These are phyloP conservation scores for Hyaloscypha hepaticicola DNA, from an alignment of 495 filamentous ascomycete species.

Conservation along the genomic window DNA sequence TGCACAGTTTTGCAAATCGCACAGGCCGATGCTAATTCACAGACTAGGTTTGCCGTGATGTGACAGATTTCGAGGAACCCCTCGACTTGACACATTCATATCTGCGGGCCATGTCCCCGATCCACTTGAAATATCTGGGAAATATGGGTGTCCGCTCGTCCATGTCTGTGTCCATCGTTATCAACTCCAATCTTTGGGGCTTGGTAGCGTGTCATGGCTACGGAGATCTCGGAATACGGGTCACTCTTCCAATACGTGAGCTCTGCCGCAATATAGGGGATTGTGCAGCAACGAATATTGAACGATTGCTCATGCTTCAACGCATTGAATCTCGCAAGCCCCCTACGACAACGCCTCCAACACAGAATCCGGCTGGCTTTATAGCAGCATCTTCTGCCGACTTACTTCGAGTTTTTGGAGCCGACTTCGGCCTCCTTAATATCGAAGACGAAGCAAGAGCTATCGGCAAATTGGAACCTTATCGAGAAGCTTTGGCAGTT, in stretches of 20 bases:
- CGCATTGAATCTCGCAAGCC: constrained; percentile 77
- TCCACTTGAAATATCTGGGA: constrained; percentile 81
- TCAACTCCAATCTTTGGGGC: constrained; percentile 83
- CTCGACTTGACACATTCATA: constrained; percentile 85
- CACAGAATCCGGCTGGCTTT: constrained; percentile 83
- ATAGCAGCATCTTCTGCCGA: constrained; percentile 91
- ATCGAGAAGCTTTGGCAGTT: constrained; percentile 81
- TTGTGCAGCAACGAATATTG: constrained; percentile 81
- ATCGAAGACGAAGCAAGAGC: constrained; percentile 88
- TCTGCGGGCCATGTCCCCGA: constrained; percentile 85
- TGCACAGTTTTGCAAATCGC: background rate
- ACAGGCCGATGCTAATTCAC: background rate
- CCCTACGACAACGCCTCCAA: constrained; percentile 73
- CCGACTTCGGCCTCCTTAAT: constrained; percentile 82
- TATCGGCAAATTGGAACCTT: constrained; percentile 69
- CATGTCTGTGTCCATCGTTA: constrained; percentile 92
- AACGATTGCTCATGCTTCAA: constrained; percentile 79
- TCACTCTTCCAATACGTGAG: constrained; percentile 86
- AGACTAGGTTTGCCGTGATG: constrained; percentile 64
- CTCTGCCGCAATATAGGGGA: constrained; percentile 91
- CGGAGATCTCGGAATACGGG: constrained; percentile 73
- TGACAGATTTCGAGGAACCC: constrained; percentile 72
- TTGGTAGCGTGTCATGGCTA: constrained; percentile 89
- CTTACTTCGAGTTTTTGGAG: constrained; percentile 79
- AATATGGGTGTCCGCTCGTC: constrained; percentile 89